A percentile compares a stretch with the other conserved stretches of the same genome.
These are phyloP conservation scores for Sordariomycetes sp. DNA, from an alignment of 2,329 filamentous ascomycete genomes.

Conservation along the genomic window DNA sequence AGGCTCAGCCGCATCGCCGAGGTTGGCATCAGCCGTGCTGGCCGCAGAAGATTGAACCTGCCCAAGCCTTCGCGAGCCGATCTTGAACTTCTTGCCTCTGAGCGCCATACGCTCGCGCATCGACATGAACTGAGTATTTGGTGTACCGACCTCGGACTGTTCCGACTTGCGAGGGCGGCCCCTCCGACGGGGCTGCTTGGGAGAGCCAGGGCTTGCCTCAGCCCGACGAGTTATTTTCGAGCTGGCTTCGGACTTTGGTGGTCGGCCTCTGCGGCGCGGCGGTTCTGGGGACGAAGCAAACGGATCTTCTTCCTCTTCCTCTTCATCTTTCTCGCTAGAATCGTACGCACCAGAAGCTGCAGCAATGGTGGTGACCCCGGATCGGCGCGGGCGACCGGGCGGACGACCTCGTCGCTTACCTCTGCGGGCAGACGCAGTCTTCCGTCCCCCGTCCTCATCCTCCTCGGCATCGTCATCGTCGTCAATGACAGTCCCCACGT, in stretches of 20 bases:
- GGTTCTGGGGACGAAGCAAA: neutral
- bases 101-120: constrained; percentile 49
- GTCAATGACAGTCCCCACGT: no score
- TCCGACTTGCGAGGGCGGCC: constrained; percentile 6
- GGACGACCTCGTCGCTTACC: no score
- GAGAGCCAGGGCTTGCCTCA: neutral
- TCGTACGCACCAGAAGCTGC: constrained; percentile 6
- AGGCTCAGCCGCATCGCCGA: no score
- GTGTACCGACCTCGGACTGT: constrained; percentile 5
- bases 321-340: neutral
- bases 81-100: constrained; percentile 44
- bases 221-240: neutral
- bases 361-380: constrained; percentile 15
- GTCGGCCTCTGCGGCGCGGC: constrained; percentile 12
- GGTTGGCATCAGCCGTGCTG: no score
- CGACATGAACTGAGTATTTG: constrained; percentile 33
- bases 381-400: constrained; percentile 17
- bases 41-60: no score
- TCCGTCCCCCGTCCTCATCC: no score
- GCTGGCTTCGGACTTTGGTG: constrained; percentile 10
- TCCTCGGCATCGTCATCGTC: constrained; percentile 7
- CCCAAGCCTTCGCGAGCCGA: constrained; percentile 17
- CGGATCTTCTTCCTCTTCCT: neutral
- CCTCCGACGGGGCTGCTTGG: neutral
- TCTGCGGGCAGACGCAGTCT: no score